phyloP scores from a whole-genome alignment of 768 basidiomycete genomes.

The Russula dissimulans region DNA sequence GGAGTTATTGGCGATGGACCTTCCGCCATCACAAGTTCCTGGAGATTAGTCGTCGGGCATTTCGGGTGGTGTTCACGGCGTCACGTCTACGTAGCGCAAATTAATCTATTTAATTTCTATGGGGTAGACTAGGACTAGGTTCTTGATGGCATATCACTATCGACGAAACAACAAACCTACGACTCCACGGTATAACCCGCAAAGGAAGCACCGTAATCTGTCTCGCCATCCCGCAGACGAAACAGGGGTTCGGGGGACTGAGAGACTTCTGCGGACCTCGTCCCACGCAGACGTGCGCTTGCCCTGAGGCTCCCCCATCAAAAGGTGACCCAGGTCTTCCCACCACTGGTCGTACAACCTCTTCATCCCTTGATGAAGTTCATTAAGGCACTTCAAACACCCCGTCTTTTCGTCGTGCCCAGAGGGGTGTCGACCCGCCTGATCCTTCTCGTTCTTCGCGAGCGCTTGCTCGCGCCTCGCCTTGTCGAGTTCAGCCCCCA shows the following conservation, averaged over 20 bases:
- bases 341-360: conserved; percentile 12
- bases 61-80: not conserved
- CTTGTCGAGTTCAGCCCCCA: conserved; percentile 1
- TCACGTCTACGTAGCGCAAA: not conserved
- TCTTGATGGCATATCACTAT: not conserved
- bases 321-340: conserved; percentile 12
- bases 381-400: conserved; percentile 8
- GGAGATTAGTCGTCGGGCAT: not conserved
- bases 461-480: not conserved
- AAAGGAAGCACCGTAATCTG: not conserved
- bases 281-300: conserved; percentile 5
- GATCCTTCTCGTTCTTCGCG: not conserved
- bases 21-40: conserved; percentile 16
- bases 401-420: not conserved
- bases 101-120: not conserved
- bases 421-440: not conserved
- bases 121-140: not conserved
- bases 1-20: conserved; percentile 29
- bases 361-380: conserved; percentile 16
- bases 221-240: not conserved
- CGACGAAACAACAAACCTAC: not conserved
- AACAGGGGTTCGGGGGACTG: not conserved
- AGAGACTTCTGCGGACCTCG: not conserved
- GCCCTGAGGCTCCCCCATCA: conserved; percentile 7
- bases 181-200: not conserved